Base-by-base conservation (phyloP, 2,329 filamentous ascomycete species). In the Drechslerella stenobrocha region DNA sequence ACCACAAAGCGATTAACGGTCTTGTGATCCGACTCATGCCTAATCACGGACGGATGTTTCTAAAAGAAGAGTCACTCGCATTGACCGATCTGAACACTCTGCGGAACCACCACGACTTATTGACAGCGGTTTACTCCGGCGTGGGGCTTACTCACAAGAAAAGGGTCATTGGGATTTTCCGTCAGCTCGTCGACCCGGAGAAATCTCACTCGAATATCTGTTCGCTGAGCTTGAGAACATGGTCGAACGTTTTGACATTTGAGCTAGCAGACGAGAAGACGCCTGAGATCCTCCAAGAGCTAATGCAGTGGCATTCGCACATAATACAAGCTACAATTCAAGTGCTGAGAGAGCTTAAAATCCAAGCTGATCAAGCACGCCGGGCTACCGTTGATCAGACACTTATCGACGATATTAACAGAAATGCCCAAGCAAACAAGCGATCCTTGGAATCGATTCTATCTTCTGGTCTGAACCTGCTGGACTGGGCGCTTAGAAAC, bases 121-220 rank as follows among this genome's bases (percentile, higher is more conserved):
- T 88, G 2, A 84, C 82, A 70, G 85, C 84, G 0, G 77, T 88
- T 2, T 87, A 83, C 73, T 88, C 84, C 84, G 82, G 81, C 72
- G 83, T 48, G 80, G 84, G 5, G 83, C 82, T 2, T 77, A 77
- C 3, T 75, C 81, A 1, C 78, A 80, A 56, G 28, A 52, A 48
- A 20, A 44, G 63, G 32, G 34, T 60, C 22, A 20, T 56, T 2
- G 32, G 44, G 56, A 76, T 83, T 18, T 80, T 87, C 8, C 82
- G 85, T 73, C 79, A 82, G 55, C 78, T 88, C 1, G 83, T 88
- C 2, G 74, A 77, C 15, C 82, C 84, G 0, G 80, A 79, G 18
- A 82, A 77, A 58, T 86, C 85, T 7, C 85, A 88, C 73, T 85
- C 84, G 71, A 83, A 86, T 73, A 85, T 84, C 1, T 86, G 83